phyloP scores from a whole-genome alignment of 306 rosid species.

The Vigna hirtella region DNA sequence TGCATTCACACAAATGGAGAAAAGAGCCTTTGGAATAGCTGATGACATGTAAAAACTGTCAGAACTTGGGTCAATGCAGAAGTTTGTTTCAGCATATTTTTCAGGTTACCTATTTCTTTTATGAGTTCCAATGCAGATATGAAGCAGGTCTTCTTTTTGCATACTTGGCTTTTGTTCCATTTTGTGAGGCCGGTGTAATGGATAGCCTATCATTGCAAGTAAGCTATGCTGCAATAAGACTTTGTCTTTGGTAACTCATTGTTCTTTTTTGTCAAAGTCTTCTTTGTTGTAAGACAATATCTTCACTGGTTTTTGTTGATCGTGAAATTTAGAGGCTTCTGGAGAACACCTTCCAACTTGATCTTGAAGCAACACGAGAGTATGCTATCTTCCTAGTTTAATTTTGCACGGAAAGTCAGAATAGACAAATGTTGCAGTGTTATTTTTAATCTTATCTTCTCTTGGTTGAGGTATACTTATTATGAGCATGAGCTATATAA shows the following conservation, averaged over 20 bases:
- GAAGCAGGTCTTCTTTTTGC: slow-evolving; percentile 96
- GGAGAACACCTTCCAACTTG: slow-evolving; percentile 92
- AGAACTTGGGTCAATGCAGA: slow-evolving; percentile 40
- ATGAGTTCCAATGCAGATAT: slow-evolving; percentile 61
- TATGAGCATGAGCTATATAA: slow-evolving; percentile 13
- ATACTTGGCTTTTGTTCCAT: slow-evolving; percentile 89
- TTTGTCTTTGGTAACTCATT: slow-evolving; percentile 21
- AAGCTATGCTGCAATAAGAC: slow-evolving; percentile 42
- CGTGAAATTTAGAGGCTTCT: slow-evolving; percentile 76
- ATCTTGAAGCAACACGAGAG: slow-evolving; percentile 82
- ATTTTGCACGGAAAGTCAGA: not conserved
- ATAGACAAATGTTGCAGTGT: not conserved
- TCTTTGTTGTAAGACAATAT: slow-evolving; percentile 30
- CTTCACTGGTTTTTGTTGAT: slow-evolving; percentile 31
- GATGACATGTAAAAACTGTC: slow-evolving; percentile 79
- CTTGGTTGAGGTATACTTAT: slow-evolving; percentile 21
- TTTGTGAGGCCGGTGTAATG: slow-evolving; percentile 83
- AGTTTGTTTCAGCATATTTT: slow-evolving; percentile 41
- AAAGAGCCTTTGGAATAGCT: slow-evolving; percentile 93
- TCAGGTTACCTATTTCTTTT: slow-evolving; percentile 20
- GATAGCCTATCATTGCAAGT: slow-evolving; percentile 96
- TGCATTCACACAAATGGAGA: slow-evolving; percentile 76
- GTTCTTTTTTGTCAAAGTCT: slow-evolving; percentile 25
- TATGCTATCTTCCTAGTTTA: slow-evolving; percentile 52
- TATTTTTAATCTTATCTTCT: slow-evolving; percentile 16